Conservation (phyloP, 495 filamentous ascomycete genomes). For the Rusavskia elegans region DNA sequence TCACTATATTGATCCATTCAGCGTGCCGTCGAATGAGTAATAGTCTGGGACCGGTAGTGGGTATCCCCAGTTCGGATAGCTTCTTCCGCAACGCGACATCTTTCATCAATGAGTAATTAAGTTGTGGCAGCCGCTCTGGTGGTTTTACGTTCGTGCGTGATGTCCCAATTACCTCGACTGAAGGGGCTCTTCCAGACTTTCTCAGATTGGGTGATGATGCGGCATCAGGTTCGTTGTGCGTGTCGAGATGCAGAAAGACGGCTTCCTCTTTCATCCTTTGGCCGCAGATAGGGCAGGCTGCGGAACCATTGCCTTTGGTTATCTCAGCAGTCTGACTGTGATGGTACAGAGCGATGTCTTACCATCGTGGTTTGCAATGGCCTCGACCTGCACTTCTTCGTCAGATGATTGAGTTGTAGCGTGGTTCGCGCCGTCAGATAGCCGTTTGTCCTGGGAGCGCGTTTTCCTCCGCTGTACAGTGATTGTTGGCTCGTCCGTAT, state of each 20-base stretch:
- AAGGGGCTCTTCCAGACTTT: constrained; percentile 2
- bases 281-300: constrained; percentile 68
- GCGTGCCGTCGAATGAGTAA: constrained; percentile 65
- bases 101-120: constrained; percentile 70
- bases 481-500: constrained; percentile 10
- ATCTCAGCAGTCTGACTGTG: neutral
- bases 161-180: constrained; percentile 3
- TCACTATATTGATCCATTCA: constrained; percentile 93
- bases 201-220: neutral
- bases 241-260: constrained; percentile 72
- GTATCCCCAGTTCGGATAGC: constrained; percentile 67
- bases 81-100: constrained; percentile 65
- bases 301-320: constrained; percentile 51
- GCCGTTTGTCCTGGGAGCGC: constrained; percentile 19
- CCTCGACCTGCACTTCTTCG: neutral
- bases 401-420: neutral
- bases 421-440: neutral
- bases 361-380: neutral
- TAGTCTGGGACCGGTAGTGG: constrained; percentile 43
- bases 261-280: constrained; percentile 55
- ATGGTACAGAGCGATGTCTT: neutral
- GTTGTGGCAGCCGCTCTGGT: constrained; percentile 49
- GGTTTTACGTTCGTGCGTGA: constrained; percentile 15
- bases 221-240: constrained; percentile 7
- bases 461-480: constrained; percentile 19